Percentiles rank a stretch among this genome's conserved stretches.
Conservation (phyloP, 192 early-diverging fungal species). For the Podochytrium sp. region DNA sequence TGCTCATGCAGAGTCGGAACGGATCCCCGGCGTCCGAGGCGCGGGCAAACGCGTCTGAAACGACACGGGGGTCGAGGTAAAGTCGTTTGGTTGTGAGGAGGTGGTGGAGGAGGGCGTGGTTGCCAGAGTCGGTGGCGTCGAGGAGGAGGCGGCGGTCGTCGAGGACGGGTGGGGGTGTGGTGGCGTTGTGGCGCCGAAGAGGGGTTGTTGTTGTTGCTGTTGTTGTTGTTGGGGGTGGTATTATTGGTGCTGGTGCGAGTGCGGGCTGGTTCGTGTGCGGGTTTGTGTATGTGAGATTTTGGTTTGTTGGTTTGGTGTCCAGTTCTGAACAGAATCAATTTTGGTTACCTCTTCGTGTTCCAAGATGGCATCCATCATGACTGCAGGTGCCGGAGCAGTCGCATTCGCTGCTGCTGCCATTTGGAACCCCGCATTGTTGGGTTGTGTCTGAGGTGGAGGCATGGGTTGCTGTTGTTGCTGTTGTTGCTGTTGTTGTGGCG, state of each 20-base stretch:
- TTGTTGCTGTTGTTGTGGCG: background rate
- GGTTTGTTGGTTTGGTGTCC: background rate
- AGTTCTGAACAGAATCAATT: background rate
- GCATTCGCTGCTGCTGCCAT: background rate
- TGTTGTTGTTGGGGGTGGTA: background rate
- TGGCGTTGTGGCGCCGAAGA: background rate
- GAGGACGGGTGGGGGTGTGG: background rate
- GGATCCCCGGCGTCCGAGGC: slow-evolving; percentile 35
- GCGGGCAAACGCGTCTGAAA: slow-evolving; percentile 30
- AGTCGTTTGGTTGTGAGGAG: slow-evolving; percentile 10
- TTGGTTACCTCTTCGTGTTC: background rate
- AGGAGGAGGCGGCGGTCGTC: slow-evolving; percentile 34
- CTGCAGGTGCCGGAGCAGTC: background rate
- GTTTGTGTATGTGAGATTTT: background rate
- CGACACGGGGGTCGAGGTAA: slow-evolving; percentile 20
- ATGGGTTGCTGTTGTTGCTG: background rate
- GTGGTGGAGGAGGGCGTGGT: background rate
- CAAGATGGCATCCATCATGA: background rate
- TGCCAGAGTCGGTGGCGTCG: slow-evolving; percentile 23
- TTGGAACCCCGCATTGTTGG: background rate
- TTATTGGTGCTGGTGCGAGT: background rate
- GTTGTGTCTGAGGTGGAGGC: background rate
- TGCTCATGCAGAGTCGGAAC: slow-evolving; percentile 2
- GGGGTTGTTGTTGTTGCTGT: background rate
- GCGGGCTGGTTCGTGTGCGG: no score